Evolutionary conservation across 1,284 basidiomycete species (phyloP).

Genomic region (Schizopora paradoxa): DNA sequence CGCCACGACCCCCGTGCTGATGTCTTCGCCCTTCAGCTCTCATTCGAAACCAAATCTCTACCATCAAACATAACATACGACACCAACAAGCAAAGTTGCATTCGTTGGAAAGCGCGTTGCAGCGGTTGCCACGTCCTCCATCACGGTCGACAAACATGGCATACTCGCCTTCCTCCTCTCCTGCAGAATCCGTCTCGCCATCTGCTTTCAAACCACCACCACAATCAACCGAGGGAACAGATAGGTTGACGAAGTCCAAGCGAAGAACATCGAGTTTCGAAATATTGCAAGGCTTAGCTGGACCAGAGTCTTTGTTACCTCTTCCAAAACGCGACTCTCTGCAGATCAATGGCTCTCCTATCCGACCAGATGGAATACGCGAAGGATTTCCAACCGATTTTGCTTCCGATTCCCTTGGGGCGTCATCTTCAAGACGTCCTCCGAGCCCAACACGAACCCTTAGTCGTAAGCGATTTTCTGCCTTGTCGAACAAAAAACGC

Average conservation of each 20-base stretch:
- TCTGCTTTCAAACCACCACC: conserved; percentile 28
- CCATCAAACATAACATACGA: conserved; percentile 69
- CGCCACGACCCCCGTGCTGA: not conserved
- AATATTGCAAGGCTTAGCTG: conserved; percentile 60
- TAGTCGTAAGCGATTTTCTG: conserved; percentile 55
- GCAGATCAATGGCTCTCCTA: conserved; percentile 24
- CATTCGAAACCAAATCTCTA: conserved; percentile 67
- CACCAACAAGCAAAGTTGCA: conserved; percentile 72
- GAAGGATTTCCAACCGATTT: conserved; percentile 69
- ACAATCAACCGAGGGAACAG: conserved; percentile 28
- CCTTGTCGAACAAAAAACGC: conserved; percentile 20
- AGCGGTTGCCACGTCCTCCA: conserved; percentile 53
- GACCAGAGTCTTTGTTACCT: conserved; percentile 68
- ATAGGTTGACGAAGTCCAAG: conserved; percentile 40
- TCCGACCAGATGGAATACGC: conserved; percentile 42
- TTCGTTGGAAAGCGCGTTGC: conserved; percentile 56
- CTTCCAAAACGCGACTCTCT: conserved; percentile 48
- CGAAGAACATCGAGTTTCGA: conserved; percentile 63
- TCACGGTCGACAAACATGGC: conserved; percentile 40
- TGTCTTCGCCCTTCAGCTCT: conserved; percentile 55
- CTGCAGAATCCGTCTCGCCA: no score
- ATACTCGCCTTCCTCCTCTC: conserved; percentile 34
- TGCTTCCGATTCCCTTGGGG: conserved; percentile 32
- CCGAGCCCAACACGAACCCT: conserved; percentile 71
- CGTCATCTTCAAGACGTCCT: conserved; percentile 44